Base-by-base conservation (phyloP, 169 alveolate genomes). In the Cryptosporidium ubiquitum region DNA sequence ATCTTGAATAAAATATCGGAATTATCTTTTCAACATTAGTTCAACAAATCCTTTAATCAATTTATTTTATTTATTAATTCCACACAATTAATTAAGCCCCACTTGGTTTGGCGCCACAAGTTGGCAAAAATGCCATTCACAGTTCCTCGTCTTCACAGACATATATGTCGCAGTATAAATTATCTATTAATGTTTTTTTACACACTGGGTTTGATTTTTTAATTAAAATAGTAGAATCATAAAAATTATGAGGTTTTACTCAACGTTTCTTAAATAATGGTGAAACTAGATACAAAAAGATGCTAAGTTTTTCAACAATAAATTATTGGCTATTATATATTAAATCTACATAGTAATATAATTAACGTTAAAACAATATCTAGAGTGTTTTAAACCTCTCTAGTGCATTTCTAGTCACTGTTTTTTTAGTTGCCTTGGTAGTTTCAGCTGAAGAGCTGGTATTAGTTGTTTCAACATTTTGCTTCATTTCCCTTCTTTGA, bases 61-160 rank as follows among this genome's bases (percentile, higher is more conserved):
- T 35, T 64, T 35, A 14, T 64, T 9, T 31, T 18, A 33, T 9
- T 64, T 31, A 33, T 57, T 35, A 20, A 73, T 73, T 73, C 85
- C 85, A 73, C 85, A 73, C 85, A 73, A 14, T 49, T 12, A 40
- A 51, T 26, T 23, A 73, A 29, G 68, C 70, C 85, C 85, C 85
- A 73, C 85, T 73, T 69, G 44, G 14, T 26, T 73, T 58, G 85
- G 85, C 85, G 85, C 85, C 85, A 73, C 71, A 33, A 49, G 23
- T 29, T 37, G 47, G 39, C 52, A 52, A 14, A 55, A 37, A 33
- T 73, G 33, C 58, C 69, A 23, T 31, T 39, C 55, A 73, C 51
- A 51, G 55, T 39, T 73, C 85, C 85, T 73, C 85, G 85, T 73
- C 85, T 73, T 73, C 85, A 73, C 68, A 58, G 85, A 73, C 85